phyloP scores from a whole-genome alignment of 768 basidiomycete genomes.

The Tremella mesenterica region DNA sequence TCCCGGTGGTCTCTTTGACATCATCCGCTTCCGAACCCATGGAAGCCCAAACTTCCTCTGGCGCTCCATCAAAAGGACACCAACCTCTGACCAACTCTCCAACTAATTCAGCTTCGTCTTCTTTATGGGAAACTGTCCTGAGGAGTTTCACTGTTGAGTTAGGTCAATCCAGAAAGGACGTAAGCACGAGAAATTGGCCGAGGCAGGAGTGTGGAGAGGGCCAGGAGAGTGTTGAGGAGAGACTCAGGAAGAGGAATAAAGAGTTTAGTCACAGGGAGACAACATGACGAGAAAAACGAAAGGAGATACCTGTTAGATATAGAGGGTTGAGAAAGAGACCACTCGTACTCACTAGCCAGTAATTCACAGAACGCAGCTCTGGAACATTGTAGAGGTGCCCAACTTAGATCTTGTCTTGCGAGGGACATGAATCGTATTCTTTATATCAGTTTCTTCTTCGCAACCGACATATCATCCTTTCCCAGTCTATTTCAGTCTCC shows the following conservation, averaged over 20 bases:
- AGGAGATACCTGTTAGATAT: neutral
- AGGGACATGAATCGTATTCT: conserved; percentile 61
- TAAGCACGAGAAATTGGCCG: too few relatives aligned
- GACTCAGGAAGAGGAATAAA: neutral
- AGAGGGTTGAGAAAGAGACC: neutral
- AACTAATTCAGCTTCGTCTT: conserved; percentile 62
- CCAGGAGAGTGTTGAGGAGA: neutral
- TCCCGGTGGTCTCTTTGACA: conserved; percentile 58
- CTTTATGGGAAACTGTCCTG: conserved; percentile 57
- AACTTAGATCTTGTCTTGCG: conserved; percentile 63
- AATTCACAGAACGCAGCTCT: conserved; percentile 78
- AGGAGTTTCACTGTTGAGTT: conserved; percentile 59
- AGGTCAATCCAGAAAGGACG: neutral
- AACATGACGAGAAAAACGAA: neutral
- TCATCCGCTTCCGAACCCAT: conserved; percentile 54
- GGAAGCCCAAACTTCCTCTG: conserved; percentile 61
- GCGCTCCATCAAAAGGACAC: conserved; percentile 69
- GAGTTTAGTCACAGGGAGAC: neutral
- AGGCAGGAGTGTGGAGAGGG: too few relatives aligned
- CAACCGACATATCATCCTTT: neutral
- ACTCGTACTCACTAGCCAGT: conserved; percentile 54
- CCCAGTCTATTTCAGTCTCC: too few relatives aligned
- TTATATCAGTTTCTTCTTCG: neutral
- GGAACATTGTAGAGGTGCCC: conserved; percentile 58
- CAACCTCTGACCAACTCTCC: conserved; percentile 72